phyloP scores from a whole-genome alignment of 2,329 filamentous ascomycete species.

The Ilyonectria robusta region DNA sequence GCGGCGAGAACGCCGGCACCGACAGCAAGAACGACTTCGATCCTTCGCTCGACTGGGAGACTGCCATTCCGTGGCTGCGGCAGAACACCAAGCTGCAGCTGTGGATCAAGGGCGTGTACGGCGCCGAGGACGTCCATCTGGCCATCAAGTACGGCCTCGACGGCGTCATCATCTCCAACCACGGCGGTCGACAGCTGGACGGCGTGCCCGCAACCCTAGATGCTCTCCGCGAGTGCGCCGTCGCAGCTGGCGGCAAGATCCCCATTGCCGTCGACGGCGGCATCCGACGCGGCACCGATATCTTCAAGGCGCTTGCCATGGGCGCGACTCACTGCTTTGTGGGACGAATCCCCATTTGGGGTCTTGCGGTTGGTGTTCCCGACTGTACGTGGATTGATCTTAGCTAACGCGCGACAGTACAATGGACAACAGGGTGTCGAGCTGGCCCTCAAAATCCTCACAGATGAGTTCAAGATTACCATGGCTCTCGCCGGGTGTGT shows the following conservation, averaged over 20 bases:
- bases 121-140: slow-evolving; percentile 49
- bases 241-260: slow-evolving; percentile 68
- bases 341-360: slow-evolving; percentile 54
- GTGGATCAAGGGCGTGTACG: slow-evolving; percentile 53
- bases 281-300: slow-evolving; percentile 49
- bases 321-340: slow-evolving; percentile 45
- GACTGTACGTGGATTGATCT: not conserved
- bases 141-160: slow-evolving; percentile 49
- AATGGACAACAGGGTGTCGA: slow-evolving; percentile 49
- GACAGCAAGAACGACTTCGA: slow-evolving; percentile 38
- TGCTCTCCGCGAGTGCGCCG: slow-evolving; percentile 73
- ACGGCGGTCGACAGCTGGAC: slow-evolving; percentile 49
- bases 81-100: slow-evolving; percentile 58
- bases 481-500: slow-evolving; percentile 45
- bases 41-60: slow-evolving; percentile 69
- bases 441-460: slow-evolving; percentile 54
- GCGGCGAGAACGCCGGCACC: slow-evolving; percentile 27
- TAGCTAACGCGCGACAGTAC: slow-evolving; percentile 35
- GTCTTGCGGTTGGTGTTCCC: slow-evolving; percentile 45
- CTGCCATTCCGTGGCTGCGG: slow-evolving; percentile 75
- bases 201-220: slow-evolving; percentile 68
- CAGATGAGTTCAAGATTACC: slow-evolving; percentile 44
- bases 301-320: slow-evolving; percentile 51
- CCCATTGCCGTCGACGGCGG: slow-evolving; percentile 66
- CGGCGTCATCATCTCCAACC: slow-evolving; percentile 48